Conservation (phyloP, 257 asterid species). For the Solanum habrochaites region DNA sequence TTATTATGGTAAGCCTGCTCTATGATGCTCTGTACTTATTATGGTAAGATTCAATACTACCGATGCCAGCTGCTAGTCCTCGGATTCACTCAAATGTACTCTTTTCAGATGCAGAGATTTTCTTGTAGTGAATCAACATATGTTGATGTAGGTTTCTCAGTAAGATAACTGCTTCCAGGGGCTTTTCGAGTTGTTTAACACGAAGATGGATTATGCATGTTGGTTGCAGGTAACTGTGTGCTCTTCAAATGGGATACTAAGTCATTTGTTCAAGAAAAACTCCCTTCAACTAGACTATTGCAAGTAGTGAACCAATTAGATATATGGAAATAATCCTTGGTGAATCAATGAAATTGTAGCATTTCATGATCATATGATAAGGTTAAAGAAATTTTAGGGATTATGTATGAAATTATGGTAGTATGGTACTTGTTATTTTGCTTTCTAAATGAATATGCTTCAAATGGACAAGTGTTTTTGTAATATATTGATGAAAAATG, state of each 20-base stretch:
- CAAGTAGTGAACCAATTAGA: background rate
- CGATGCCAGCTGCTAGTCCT: background rate
- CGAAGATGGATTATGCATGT: background rate
- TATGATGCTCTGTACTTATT: too few relatives aligned
- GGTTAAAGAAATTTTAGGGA: background rate
- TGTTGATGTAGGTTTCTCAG: background rate
- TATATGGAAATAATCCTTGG: background rate
- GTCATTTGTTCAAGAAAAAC: background rate
- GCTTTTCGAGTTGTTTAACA: background rate
- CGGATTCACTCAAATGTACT: background rate
- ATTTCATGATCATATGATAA: background rate
- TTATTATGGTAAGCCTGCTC: background rate
- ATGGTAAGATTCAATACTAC: background rate
- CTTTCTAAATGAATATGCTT: background rate
- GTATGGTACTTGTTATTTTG: background rate
- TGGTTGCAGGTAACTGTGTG: background rate
- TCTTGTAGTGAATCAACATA: background rate
- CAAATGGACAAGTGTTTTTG: background rate
- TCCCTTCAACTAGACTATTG: background rate
- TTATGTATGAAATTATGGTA: background rate
- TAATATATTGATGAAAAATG: background rate
- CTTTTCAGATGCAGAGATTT: background rate
- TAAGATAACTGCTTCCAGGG: background rate
- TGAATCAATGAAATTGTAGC: background rate
- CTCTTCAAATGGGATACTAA: background rate